A percentile compares a stretch with the other conserved stretches of the same genome.
Evolutionary conservation across 2,329 filamentous ascomycete genomes (phyloP).

Genomic region (Ascosphaera pollenicola): DNA sequence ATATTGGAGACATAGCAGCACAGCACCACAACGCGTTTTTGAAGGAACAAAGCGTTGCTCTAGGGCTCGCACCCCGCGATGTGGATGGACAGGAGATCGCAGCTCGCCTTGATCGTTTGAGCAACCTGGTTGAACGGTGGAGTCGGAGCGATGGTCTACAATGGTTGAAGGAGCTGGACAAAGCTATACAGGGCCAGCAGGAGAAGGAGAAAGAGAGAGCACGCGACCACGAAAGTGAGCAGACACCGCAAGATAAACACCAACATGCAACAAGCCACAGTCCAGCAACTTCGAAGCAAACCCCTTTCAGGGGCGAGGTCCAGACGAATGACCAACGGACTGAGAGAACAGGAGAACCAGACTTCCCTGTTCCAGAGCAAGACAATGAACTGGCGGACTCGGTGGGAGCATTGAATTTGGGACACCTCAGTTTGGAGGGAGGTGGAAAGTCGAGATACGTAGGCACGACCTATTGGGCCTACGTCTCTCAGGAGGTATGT

Average conservation of each 20-base stretch:
- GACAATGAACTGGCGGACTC: constrained; percentile 22
- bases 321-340: background rate
- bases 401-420: constrained; percentile 18
- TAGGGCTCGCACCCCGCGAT: constrained; percentile 1
- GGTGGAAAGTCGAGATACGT: constrained; percentile 19
- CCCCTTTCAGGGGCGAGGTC: background rate
- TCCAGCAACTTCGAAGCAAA: background rate
- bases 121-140: constrained; percentile 22
- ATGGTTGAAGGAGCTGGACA: constrained; percentile 6
- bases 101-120: constrained; percentile 21
- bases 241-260: background rate
- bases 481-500: constrained; percentile 21
- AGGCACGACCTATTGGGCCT: constrained; percentile 24
- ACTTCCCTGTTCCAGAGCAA: constrained; percentile 20
- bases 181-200: constrained; percentile 2
- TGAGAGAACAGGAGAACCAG: constrained; percentile 4
- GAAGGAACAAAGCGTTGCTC: background rate
- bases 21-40: background rate
- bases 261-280: background rate
- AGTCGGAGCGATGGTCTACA: constrained; percentile 13
- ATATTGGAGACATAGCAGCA: background rate
- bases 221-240: background rate
- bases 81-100: constrained; percentile 18
- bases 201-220: background rate
- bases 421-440: constrained; percentile 22